These are phyloP conservation scores for Ogataea pignaliae DNA, from an alignment of 805 yeast species.

Conservation along the genomic window DNA sequence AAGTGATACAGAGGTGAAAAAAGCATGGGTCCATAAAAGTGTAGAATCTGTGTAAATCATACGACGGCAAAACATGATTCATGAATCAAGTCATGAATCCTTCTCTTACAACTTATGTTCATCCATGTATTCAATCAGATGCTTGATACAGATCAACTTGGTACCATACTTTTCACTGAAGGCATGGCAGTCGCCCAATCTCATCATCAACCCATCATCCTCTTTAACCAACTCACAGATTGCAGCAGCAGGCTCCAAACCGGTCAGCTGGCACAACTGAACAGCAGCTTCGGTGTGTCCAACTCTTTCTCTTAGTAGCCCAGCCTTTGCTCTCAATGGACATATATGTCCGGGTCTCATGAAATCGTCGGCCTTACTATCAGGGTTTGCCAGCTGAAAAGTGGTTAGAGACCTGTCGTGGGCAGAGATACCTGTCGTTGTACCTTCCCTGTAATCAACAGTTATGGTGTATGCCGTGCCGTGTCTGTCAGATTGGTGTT, in stretches of 20 bases:
- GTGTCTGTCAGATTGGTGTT: conserved; percentile 70
- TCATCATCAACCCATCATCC: conserved; percentile 93
- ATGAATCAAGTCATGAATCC: too few species aligned
- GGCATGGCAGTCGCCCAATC: conserved; percentile 76
- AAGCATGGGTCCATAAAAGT: too few species aligned
- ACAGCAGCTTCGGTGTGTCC: conserved; percentile 99
- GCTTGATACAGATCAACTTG: conserved; percentile 76
- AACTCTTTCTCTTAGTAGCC: conserved; percentile 72
- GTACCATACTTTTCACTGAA: conserved; percentile 61
- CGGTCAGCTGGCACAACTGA: conserved; percentile 73
- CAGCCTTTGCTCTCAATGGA: conserved; percentile 87
- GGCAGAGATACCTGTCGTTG: conserved; percentile 96
- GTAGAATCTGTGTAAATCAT: too few species aligned
- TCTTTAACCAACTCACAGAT: conserved; percentile 93
- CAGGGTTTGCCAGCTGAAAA: conserved; percentile 58
- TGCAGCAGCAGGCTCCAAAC: conserved; percentile 80
- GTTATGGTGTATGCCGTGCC: conserved; percentile 97
- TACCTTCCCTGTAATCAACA: conserved; percentile 79
- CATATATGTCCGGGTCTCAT: conserved; percentile 91
- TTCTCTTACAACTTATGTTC: conserved; percentile 11
- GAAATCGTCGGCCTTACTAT: conserved; percentile 57
- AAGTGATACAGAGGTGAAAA: too few species aligned
- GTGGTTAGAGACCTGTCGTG: conserved; percentile 89
- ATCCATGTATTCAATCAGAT: conserved; percentile 53
- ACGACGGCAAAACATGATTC: too few species aligned